Evolutionary conservation across 2,329 filamentous ascomycete genomes (phyloP).

Genomic region (Diaporthe citrichinensis): DNA sequence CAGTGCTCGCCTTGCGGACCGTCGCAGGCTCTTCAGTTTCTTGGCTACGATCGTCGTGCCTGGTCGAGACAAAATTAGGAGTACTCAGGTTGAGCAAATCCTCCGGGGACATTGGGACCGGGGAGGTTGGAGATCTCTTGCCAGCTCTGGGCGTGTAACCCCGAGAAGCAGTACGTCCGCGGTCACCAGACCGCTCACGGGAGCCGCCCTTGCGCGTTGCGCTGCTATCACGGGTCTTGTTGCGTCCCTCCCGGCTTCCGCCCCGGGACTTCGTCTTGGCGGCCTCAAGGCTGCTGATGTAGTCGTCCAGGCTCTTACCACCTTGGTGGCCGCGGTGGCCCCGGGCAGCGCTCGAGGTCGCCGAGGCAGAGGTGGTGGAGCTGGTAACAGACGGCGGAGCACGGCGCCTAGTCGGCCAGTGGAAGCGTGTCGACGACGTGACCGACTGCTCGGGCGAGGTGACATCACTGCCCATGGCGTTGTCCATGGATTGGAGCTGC

Average conservation of each 20-base stretch:
- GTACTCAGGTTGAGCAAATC: conserved; percentile 78
- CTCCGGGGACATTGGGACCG: conserved; percentile 94
- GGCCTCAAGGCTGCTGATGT: conserved; percentile 87
- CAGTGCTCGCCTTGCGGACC: conserved; percentile 58
- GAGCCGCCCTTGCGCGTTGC: conserved; percentile 64
- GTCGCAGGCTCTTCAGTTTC: conserved; percentile 58
- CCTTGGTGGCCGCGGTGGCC: conserved; percentile 68
- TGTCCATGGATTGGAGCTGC: conserved; percentile 72
- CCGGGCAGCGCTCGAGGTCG: conserved; percentile 65
- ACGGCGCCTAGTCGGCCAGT: conserved; percentile 68
- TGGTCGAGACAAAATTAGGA: conserved; percentile 52
- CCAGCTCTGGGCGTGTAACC: conserved; percentile 77
- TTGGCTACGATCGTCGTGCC: conserved; percentile 45
- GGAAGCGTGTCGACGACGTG: conserved; percentile 66
- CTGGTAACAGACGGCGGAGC: conserved; percentile 70
- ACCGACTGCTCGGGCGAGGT: conserved; percentile 71
- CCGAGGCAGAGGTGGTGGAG: conserved; percentile 69
- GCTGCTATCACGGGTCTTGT: conserved; percentile 61
- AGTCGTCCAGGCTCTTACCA: conserved; percentile 81
- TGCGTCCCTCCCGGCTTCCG: conserved; percentile 63
- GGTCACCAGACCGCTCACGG: conserved; percentile 77
- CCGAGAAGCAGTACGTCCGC: conserved; percentile 75
- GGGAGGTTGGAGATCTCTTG: conserved; percentile 92
- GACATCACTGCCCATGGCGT: conserved; percentile 64
- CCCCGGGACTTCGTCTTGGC: conserved; percentile 74